Evolutionary conservation across 1,284 basidiomycete genomes (phyloP).

Genomic region (Cutaneotrichosporon curvatum): DNA sequence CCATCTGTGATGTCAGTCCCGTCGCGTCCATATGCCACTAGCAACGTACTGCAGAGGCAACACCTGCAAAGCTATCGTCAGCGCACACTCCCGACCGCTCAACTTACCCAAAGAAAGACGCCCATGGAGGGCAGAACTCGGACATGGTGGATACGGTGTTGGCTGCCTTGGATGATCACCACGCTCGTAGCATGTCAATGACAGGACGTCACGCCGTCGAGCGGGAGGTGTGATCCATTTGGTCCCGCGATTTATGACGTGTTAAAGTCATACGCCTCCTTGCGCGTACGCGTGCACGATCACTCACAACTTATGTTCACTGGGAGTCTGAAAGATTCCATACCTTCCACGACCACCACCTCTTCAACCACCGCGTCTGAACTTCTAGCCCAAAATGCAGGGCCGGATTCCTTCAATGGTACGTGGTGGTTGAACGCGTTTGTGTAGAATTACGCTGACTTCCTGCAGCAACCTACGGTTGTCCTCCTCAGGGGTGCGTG

Average conservation of each 20-base stretch:
- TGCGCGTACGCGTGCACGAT: constrained; percentile 4
- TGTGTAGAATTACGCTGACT: constrained; percentile 13
- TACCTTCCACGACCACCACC: background rate
- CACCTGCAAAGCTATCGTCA: constrained; percentile 36
- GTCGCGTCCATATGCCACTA: background rate
- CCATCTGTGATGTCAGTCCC: constrained; percentile 35
- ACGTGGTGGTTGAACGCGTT: constrained; percentile 4
- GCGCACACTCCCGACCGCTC: background rate
- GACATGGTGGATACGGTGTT: constrained; percentile 23
- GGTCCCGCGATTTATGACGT: background rate
- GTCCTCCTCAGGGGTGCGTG: constrained; percentile 66
- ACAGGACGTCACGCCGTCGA: background rate
- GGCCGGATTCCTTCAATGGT: constrained; percentile 46
- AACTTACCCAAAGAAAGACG: constrained; percentile 44
- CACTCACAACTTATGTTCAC: constrained; percentile 1
- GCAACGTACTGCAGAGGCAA: constrained; percentile 34
- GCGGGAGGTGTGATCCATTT: background rate
- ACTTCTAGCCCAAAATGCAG: constrained; percentile 30
- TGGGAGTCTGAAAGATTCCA: constrained; percentile 8
- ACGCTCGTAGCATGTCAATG: constrained; percentile 1
- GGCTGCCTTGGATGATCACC: background rate
- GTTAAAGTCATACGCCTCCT: background rate
- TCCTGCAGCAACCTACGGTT: constrained; percentile 78
- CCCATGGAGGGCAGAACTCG: constrained; percentile 46
- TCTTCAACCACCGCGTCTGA: constrained; percentile 2